Base-by-base conservation (phyloP, 352 stramenopile genomes). In the Aphanomyces stellatus region DNA sequence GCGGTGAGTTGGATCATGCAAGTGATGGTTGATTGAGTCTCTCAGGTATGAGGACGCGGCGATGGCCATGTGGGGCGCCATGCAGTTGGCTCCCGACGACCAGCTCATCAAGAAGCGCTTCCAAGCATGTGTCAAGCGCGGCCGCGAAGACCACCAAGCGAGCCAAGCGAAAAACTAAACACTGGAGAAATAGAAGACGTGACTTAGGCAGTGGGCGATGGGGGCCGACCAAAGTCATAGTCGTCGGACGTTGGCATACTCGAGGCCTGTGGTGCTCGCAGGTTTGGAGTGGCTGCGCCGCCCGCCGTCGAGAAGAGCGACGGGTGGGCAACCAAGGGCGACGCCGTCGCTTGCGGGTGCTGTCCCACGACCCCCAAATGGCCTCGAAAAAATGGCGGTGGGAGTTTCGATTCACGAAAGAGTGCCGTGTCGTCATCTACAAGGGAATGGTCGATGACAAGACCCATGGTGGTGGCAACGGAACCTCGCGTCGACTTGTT, bases 71-170 rank as follows among this genome's bases (percentile, higher is more conserved):
- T 93, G 82, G 82, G 71, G 73, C 25, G 84, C 84, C 17, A 87
- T 92, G 46, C 81, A 90, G 51, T 69, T 90, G 55, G 79, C 83
- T 27, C 84, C 84, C 4, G 79, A 85, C 34, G 80, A 93, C 70
- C 81, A 85, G 63, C 55, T 85, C 30, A 70, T 93, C 6, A 86
- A 93, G 74, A 88, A 87, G 68, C 80, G 82, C 63, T 93, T 93
- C 76, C 76, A 93, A 71, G 80, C 83, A 25, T 88, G 82, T 63
- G 84, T 93, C 15, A 77, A 81, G 42, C 82, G 84, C 51, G 84
- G 82, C 41, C 84, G 84, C 27, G 78, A 76, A 13, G 72, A 83
- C 63, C 72, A 85, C 74, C 76, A 84, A 51, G 55, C 55, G 28
- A 51, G 33, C 8, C 10, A 15, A 30, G 30, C 25, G n/a, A n/a